Evolutionary conservation across 371 early-diverging fungal genomes (phyloP), one percentile per base, ranked within the genome.

Genomic region (Gilbertella persicaria): DNA sequence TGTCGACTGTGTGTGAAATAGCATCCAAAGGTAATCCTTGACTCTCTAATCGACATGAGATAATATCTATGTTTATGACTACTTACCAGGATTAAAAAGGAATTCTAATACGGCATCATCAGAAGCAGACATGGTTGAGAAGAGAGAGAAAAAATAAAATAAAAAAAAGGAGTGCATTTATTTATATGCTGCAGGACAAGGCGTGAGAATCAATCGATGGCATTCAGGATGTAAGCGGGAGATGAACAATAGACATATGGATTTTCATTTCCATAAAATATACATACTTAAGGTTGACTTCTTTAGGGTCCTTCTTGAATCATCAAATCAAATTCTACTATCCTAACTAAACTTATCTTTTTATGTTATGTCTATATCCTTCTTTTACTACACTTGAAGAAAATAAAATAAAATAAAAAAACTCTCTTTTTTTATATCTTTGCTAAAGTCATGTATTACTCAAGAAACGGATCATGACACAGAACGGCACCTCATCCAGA

Each of bases 31-130:
- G 55, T 25, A 66, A 51, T n/a, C 73, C 73, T 57, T 71, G 77
- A 16, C 57, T 58, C 29, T 73, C 76, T 71, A 53, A 19, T 29
- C 4, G n/a, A 6, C 16, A 26, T 37, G n/a, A 20, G 4, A 14
- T 12, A 3, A 4, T 8, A 36, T 10, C 9, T 4, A 4, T 28
- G 4, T 14, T 53, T 10, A 29, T 33, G 10, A 25, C 9, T 3
- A 16, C 30, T 20, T 63, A 64, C 76, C 77, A 50, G 77, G 77
- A 36, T 73, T 77, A 26, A 77, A 77, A 20, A 77, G 66, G 16
- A 71, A 62, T 50, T 77, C 77, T 35, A 77, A 60, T 12, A 77
- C 55, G 26, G 77, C 71, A 45, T 77, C 73, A 45, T 77, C 77
- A 3, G 72, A 63, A 20, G 60, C n/a, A 14, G 51, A 35, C 52